Base-by-base conservation (phyloP, 345 rosid species). In the Limnanthes douglasii region DNA sequence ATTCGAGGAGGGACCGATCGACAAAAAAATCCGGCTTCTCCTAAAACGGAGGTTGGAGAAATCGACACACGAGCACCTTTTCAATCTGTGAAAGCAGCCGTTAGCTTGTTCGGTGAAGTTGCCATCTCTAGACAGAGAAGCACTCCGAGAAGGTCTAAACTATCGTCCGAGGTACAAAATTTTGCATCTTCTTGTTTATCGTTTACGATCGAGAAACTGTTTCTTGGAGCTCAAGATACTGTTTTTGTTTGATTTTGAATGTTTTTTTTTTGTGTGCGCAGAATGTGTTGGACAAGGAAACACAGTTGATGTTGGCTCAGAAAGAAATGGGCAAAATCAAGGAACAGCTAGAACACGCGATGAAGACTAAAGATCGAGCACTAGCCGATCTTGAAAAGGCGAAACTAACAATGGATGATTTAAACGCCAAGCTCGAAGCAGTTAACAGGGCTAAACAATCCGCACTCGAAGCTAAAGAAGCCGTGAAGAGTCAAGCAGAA, bases 41-140 rank as follows among this genome's bases (percentile, higher is more conserved):
- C 86, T 0, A 69, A 50, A 51, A 69, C 49, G 7, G 98, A 77
- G 75, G 72, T 79, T 2, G 94, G 97, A 41, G 97, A 88, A 71
- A 90, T 83, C 37, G 98, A 90, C 64, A 83, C 98, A 4, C 53
- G 75, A 60, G 86, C 90, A 17, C 98, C 95, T 0, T 76, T 83
- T 42, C 79, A 77, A 52, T 90, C 98, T 27, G 98, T 90, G 23
- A 79, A 65, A 60, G 98, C 98, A 11, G 95, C 98, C 9, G 94
- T 90, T 36, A 79, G 70, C 37, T 60, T 83, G 32, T 90, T 79
- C 24, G 92, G 86, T 1, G 86, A 80, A 60, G 97, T 78, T 3
- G 74, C 69, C 3, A 25, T 49, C 29, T 42, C 68, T 5, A 69
- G 45, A 39, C 65, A 62, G 28, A 57, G 35, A 46, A 48, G 54